Conservation (phyloP, 805 yeast genomes). For the Metschnikowia proteae region DNA sequence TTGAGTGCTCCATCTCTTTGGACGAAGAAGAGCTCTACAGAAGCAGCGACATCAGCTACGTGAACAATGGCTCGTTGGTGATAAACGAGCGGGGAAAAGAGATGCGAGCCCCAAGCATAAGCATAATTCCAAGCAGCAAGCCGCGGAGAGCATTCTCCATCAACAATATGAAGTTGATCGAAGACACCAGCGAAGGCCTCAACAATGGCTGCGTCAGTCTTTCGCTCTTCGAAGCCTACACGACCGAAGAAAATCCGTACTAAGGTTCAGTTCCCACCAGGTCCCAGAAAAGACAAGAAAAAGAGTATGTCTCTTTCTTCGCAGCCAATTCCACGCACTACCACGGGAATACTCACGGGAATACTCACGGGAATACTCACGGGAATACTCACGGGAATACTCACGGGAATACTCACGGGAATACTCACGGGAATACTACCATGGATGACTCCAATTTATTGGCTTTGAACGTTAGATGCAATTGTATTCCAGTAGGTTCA, state of each 20-base stretch:
- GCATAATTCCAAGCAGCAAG: constrained; percentile 10
- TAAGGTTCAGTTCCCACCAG: background rate
- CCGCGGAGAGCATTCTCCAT: constrained; percentile 23
- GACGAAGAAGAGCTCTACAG: constrained; percentile 30
- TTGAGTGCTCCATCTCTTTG: constrained; percentile 15
- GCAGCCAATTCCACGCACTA: no score
- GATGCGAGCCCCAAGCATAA: constrained; percentile 10
- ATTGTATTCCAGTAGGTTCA: no score
- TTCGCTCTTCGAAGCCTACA: constrained; percentile 40
- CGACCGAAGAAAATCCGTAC: constrained; percentile 38
- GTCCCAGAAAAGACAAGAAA: background rate
- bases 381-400: background rate
- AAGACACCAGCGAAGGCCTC: constrained; percentile 34
- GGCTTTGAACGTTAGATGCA: no score
- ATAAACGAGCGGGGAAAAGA: constrained; percentile 14
- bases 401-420: background rate
- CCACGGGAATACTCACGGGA: background rate
- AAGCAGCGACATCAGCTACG: constrained; percentile 31
- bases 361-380: no score
- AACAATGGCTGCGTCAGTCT: constrained; percentile 42
- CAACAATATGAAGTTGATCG: constrained; percentile 36
- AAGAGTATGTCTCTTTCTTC: no score
- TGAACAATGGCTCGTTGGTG: constrained; percentile 27
- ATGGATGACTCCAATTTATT: no score
- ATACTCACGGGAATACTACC: background rate